Conservation (phyloP, 169 alveolate species). For the Eimeria falciformis region DNA sequence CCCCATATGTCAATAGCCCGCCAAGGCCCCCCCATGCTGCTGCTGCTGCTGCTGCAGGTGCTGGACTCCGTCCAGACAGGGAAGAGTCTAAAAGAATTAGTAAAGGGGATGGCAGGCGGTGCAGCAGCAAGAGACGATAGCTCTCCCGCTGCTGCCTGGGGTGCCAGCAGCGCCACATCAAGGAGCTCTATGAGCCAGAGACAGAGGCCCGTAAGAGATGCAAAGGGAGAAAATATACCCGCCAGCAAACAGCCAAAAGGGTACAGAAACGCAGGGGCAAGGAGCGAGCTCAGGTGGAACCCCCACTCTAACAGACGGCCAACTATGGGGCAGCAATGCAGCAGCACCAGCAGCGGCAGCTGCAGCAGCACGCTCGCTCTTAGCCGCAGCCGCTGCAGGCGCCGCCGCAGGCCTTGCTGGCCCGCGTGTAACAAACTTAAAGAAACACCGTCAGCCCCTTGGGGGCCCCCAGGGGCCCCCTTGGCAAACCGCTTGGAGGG, state of each 20-base stretch:
- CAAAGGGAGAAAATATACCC: conserved; percentile 11
- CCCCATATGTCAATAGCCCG: conserved; percentile 45
- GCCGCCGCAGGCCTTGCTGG: not conserved
- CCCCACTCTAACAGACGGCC: conserved; percentile 45
- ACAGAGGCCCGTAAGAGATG: conserved; percentile 30
- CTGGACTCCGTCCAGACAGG: conserved; percentile 48
- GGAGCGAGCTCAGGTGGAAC: conserved; percentile 9
- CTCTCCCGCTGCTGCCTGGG: conserved; percentile 64
- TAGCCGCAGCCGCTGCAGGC: not conserved
- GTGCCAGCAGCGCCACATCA: conserved; percentile 24
- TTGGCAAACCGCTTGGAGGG: not conserved
- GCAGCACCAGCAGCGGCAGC: conserved; percentile 58
- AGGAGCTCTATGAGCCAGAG: conserved; percentile 31
- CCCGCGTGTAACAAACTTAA: not conserved
- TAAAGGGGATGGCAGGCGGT: conserved; percentile 33
- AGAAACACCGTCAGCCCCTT: not conserved
- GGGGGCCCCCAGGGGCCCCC: conserved; percentile 66
- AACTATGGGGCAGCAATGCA: conserved; percentile 49
- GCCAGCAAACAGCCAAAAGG: not conserved
- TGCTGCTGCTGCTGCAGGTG: conserved; percentile 61
- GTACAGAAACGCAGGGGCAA: conserved; percentile 53
- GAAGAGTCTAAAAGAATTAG: not conserved
- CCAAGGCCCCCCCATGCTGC: conserved; percentile 25
- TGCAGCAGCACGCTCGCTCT: conserved; percentile 56
- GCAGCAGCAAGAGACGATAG: conserved; percentile 26